Base-by-base conservation (phyloP, 805 yeast species). In the Jamesozyma rosinii region DNA sequence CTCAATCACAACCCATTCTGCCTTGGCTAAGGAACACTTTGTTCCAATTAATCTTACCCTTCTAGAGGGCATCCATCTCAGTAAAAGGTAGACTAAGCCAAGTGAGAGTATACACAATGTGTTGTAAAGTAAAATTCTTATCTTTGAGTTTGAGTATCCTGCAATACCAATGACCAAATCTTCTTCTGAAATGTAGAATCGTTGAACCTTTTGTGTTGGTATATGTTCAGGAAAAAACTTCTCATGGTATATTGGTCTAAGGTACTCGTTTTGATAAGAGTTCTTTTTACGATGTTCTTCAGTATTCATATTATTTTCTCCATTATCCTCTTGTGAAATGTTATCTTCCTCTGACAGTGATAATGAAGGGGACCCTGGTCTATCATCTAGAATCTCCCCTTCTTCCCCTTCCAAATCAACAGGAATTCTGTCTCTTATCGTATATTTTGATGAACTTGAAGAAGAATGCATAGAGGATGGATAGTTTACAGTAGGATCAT, bases 111-210 rank as follows among this genome's bases (percentile, higher is more conserved):
- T 41, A 47, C 87, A 81, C 2, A 83, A 45, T 0, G 74, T 13
- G 46, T 75, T 72, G 58, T 81, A 88, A 0, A 73, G 14, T 0
- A 66, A 33, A 4, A 64, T 54, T 47, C 79, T 75, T 50, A 70
- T 42, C 38, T 56, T 56, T 11, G 80, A 74, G 14, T 79, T 75
- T 42, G 63, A 63, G 61, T 85, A 92, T 4, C 97, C 97, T 0
- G 97, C 98, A 48, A 92, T 83, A 48, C 95, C 96, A 46, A 92
- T 76, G 11, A 90, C 90, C 55, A 92, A 68, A 67, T 92, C 99
- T 59, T 92, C 98, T 61, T 92, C 97, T 0, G 96, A 89, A 48
- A 92, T 75, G 61, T 90, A 92, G 61, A 84, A 87, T 44, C 96
- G 72, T 64, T 92, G 99, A 50, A 71, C 73, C 43, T 67, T 67